Base-by-base conservation (phyloP, 148 eudicot species). In the Camellia japonica region DNA sequence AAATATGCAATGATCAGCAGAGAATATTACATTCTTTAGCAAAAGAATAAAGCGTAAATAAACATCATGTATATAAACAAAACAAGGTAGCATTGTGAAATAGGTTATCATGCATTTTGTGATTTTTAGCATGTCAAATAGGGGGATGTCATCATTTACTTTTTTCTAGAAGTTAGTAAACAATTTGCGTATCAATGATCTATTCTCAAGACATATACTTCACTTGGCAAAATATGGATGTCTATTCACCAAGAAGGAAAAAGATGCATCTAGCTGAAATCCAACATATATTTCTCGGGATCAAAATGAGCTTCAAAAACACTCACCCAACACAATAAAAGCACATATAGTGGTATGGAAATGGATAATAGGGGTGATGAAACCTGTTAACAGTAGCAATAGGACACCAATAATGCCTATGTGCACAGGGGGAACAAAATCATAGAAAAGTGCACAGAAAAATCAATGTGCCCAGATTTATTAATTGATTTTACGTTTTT, bases 1-100 rank as follows among this genome's bases (percentile, higher is more conserved):
- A 15, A 46, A 74, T 80, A 72, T 78, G 74, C 46, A 80, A 77
- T 16, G 67, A 59, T 52, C 6, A 65, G 67, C 20, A 78, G 1
- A 43, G 55, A 42, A 60, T 74, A 7, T 23, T 10, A 46, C 15
- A 76, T 23, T 44, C 6, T 11, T 14, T 2, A 30, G 6, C 4
- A 1, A 60, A 76, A 77, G 15, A 77, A 38, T 10, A 44, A 49
- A 77, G 38, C 61, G 20, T 23, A 54, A 7, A 19, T 60, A 6
- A 15, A 5, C 44, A 75, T n/a, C 23, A 9, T 75, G 4, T 6
- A 5, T 12, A 75, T 46, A 14, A 1, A 0, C 9, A 43, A 63
- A 16, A 10, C 60, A 59, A 59, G 5, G 43, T 44, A 44, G 56
- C 20, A 61, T 4, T 20, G 6, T 64, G 52, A 49, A 76, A 16